Evolutionary conservation across 1,284 basidiomycete species (phyloP), one percentile per base, ranked within the genome.

Genomic region (Fistulinella cinereoalba): DNA sequence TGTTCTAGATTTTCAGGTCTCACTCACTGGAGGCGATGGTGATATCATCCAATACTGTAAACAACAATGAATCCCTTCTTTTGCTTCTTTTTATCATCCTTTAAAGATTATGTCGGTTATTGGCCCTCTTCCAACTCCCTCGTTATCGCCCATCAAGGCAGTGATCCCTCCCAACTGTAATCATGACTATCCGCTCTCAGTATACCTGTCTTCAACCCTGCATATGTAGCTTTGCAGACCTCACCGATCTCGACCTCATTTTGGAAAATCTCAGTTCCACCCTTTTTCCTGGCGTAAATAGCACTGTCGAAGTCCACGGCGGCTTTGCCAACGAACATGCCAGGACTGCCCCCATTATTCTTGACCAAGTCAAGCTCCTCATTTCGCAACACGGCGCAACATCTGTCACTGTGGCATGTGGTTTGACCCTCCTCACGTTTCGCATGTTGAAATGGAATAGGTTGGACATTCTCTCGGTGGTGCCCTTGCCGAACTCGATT

Each of bases 381-480:
- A 61, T 78, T 39, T 47, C 56, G 6, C 22, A 50, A 13, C 56
- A 66, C 43, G 57, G 64, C 19, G 65, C 71, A 1, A 67, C 51
- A 12, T 62, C 62, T n/a, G 71, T 77, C 40, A 66, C 63, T 9
- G 44, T 69, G 47, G 73, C 71, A 43, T 48, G 60, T 50, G 28
- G 41, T 10, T 21, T n/a, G 21, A n/a, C n/a, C n/a, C n/a, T n/a
- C n/a, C n/a, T 10, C 15, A 18, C 13, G 13, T 31, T n/a, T 23
- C 18, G 22, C 34, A 29, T 25, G 37, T n/a, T 55, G 19, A n/a
- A 40, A 22, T 22, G n/a, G n/a, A n/a, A 37, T 47, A 76, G 73
- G 59, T 79, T 29, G 76, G 79, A 3, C 79, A 80, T 55, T 80
- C 75, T 18, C 71, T 80, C n/a, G 79, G 79, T 23, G 79, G 76